A percentile compares a stretch with the other conserved stretches of the same genome.
These are phyloP conservation scores for Penicillium sp. DNA, from an alignment of 2,329 filamentous ascomycete species.

Conservation along the genomic window DNA sequence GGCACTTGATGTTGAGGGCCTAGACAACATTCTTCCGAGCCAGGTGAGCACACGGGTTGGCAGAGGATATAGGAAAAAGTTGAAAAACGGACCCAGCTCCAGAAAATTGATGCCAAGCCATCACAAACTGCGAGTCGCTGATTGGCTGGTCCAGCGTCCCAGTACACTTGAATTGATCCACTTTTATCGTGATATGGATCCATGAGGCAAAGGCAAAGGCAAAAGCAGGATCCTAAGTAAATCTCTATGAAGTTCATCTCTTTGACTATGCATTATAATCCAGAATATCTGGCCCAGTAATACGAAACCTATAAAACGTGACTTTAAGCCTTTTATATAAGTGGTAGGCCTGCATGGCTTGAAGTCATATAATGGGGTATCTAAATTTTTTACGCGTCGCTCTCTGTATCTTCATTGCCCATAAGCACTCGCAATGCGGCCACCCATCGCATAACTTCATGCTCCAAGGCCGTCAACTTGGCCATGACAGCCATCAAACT, in stretches of 20 bases:
- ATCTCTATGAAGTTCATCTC: not conserved
- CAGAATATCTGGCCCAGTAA: too few relatives aligned
- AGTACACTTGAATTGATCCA: not conserved
- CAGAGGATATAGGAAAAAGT: conserved; percentile 6
- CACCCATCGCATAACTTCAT: conserved; percentile 68
- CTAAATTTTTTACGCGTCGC: conserved; percentile 20
- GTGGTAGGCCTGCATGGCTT: not conserved
- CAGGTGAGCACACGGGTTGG: conserved; percentile 1
- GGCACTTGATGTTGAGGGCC: conserved; percentile 30
- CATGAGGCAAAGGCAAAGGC: not conserved
- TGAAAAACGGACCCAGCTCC: conserved; percentile 19
- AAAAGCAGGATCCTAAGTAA: not conserved
- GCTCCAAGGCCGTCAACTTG: conserved; percentile 75
- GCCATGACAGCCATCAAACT: conserved; percentile 78
- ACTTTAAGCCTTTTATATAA: too few relatives aligned
- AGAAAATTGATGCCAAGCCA: conserved; percentile 34
- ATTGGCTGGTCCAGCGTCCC: conserved; percentile 26
- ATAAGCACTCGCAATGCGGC: conserved; percentile 75
- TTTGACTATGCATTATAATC: not conserved
- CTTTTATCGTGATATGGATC: not conserved
- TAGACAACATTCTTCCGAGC: conserved; percentile 36
- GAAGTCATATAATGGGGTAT: not conserved
- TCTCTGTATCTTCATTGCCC: conserved; percentile 57
- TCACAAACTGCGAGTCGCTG: conserved; percentile 24
- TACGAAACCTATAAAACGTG: too few relatives aligned